Evolutionary conservation across 1,139 yeast genomes (phyloP), one percentile per base, ranked within the genome.

Genomic region (Saccharomyces hybrid): DNA sequence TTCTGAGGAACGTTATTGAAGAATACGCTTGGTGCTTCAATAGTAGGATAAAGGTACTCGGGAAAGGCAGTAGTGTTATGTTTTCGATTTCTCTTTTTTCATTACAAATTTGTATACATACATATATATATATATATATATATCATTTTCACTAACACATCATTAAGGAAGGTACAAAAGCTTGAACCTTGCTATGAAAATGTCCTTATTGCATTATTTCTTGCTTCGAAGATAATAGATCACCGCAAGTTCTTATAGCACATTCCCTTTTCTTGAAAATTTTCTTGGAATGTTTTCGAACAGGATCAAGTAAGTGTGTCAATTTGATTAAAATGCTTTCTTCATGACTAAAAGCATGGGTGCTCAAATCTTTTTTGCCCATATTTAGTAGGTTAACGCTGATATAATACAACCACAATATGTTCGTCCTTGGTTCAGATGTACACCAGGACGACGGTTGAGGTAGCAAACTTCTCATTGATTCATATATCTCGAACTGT

Each of bases 401-500:
- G 6, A 77, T 32, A 57, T 76, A 77, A 57, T 76, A 77, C 41
- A 77, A 57, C 82, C 82, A 78, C n/a, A 72, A 60, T 13, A 77
- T 50, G 57, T 77, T 77, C 42, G 75, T 75, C 38, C 63, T 64
- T 19, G 77, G 74, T 69, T 70, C 59, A 63, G 63, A 52, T 52
- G 56, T 26, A 69, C 67, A 76, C 70, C 53, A 3, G 26, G 62
- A 58, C n/a, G 55, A 55, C 34, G 60, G 51, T 32, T 54, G 55
- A 6, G 56, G 58, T 66, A 64, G 14, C 11, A 60, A 51, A 8
- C 55, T 61, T 52, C 75, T 67, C 83, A 80, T 79, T 49, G 72
- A 65, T 54, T 80, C 73, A 60, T 81, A 80, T 28, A 80, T 73
- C 50, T 80, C 83, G 62, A 75, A 78, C 55, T 78, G 82, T 60